Conservation (phyloP, 192 early-diverging fungal genomes). For the Podila epicladia region DNA sequence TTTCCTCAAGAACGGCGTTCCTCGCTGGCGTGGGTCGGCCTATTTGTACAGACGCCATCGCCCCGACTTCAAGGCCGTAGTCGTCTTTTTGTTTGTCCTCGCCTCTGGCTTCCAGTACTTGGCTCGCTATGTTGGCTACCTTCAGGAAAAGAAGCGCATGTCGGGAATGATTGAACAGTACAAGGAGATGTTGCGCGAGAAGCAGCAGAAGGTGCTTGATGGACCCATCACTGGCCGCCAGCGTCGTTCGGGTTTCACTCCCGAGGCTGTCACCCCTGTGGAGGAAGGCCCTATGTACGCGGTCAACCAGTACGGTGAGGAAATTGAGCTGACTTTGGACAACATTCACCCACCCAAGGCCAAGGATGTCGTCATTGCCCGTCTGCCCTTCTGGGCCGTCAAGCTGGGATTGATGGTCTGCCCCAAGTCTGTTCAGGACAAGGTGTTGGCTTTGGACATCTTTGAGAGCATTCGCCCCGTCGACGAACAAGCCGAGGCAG, state of each 20-base stretch:
- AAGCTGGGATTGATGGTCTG: slow-evolving; percentile 15
- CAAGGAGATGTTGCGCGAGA: slow-evolving; percentile 50
- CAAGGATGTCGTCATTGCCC: slow-evolving; percentile 27
- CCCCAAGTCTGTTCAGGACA: slow-evolving; percentile 21
- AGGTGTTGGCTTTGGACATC: slow-evolving; percentile 21
- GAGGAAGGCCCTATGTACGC: slow-evolving; percentile 51
- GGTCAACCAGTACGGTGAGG: slow-evolving; percentile 52
- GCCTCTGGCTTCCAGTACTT: slow-evolving; percentile 72
- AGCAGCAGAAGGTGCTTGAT: slow-evolving; percentile 43
- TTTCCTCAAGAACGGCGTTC: slow-evolving; percentile 84
- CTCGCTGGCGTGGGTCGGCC: slow-evolving; percentile 81
- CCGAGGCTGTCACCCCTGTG: slow-evolving; percentile 43
- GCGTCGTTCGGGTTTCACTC: slow-evolving; percentile 49
- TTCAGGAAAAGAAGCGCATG: slow-evolving; percentile 70
- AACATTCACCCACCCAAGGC: slow-evolving; percentile 39
- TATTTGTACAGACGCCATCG: slow-evolving; percentile 79
- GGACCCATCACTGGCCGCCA: slow-evolving; percentile 52
- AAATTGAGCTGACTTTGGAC: slow-evolving; percentile 42
- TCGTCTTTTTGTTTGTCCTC: slow-evolving; percentile 64
- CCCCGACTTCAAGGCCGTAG: slow-evolving; percentile 71
- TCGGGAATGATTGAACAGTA: slow-evolving; percentile 52
- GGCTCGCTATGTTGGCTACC: slow-evolving; percentile 64
- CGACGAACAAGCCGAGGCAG: slow-evolving; percentile 34
- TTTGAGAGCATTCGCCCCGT: slow-evolving; percentile 40
- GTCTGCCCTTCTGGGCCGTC: slow-evolving; percentile 40